phyloP scores from a whole-genome alignment of 371 early-diverging fungal species.

The Syncephalis plumigaleata region DNA sequence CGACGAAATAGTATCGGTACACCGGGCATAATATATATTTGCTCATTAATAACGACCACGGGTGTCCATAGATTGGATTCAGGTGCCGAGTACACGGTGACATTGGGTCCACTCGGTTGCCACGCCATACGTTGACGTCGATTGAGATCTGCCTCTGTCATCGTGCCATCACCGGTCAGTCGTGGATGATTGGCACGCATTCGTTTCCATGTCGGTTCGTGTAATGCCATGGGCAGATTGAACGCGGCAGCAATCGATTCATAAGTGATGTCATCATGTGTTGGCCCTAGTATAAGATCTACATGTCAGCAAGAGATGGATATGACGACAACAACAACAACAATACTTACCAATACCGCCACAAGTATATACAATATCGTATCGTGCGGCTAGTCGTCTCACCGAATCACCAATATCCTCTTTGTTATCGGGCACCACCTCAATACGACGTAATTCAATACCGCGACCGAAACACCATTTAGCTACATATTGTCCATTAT shows the following conservation, averaged over 20 bases:
- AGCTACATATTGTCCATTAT: no score
- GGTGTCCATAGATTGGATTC: slow-evolving; percentile 43
- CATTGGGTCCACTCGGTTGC: slow-evolving; percentile 26
- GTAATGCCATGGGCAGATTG: slow-evolving; percentile 20
- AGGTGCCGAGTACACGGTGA: slow-evolving; percentile 15
- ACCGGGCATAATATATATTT: slow-evolving; percentile 56
- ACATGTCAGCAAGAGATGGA: background rate
- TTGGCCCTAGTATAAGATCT: slow-evolving; percentile 21
- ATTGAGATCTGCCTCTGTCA: slow-evolving; percentile 3
- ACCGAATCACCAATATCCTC: slow-evolving; percentile 31
- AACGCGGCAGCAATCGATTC: slow-evolving; percentile 43
- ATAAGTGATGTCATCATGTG: slow-evolving; percentile 60
- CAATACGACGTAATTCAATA: slow-evolving; percentile 34
- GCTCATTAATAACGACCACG: slow-evolving; percentile 34
- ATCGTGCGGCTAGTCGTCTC: slow-evolving; percentile 20
- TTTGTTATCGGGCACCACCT: slow-evolving; percentile 34
- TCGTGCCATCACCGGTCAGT: background rate
- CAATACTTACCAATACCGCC: slow-evolving; percentile 38
- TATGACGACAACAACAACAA: no score
- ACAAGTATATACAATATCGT: slow-evolving; percentile 46
- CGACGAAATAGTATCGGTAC: slow-evolving; percentile 41
- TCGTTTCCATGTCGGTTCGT: slow-evolving; percentile 27
- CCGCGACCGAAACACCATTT: slow-evolving; percentile 35
- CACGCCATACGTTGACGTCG: slow-evolving; percentile 50
- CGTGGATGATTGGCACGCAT: slow-evolving; percentile 22